These are phyloP conservation scores for Meira nashicola DNA, from an alignment of 1,284 basidiomycete genomes.

Conservation along the genomic window DNA sequence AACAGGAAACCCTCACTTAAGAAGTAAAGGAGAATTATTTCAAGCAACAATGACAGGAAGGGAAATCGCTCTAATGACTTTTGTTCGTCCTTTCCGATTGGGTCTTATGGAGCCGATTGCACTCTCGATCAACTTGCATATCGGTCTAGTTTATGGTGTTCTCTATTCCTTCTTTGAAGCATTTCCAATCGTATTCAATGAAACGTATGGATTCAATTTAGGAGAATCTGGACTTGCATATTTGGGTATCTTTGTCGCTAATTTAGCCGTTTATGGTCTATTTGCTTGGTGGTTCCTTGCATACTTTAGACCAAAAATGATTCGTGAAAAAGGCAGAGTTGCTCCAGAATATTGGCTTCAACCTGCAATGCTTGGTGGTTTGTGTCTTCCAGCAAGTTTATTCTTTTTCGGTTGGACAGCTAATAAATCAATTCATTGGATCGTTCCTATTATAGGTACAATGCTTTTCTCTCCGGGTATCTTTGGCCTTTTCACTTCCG, in stretches of 20 bases:
- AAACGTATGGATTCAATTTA: slow-evolving; percentile 39
- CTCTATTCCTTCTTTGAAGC: slow-evolving; percentile 31
- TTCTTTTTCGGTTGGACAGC: slow-evolving; percentile 45
- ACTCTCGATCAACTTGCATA: slow-evolving; percentile 28
- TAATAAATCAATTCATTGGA: slow-evolving; percentile 34
- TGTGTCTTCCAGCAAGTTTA: slow-evolving; percentile 58
- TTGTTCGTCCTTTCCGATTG: slow-evolving; percentile 41
- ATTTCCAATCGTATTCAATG: slow-evolving; percentile 35
- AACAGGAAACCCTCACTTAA: slow-evolving; percentile 52
- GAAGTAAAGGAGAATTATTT: slow-evolving; percentile 50
- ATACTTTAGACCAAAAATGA: slow-evolving; percentile 9
- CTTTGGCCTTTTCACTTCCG: slow-evolving; percentile 36
- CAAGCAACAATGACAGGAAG: slow-evolving; percentile 22
- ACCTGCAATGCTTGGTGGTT: slow-evolving; percentile 25
- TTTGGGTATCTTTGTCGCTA: slow-evolving; percentile 33
- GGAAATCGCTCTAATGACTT: slow-evolving; percentile 31
- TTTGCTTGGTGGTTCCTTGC: background rate
- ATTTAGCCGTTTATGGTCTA: slow-evolving; percentile 24
- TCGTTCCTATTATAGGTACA: slow-evolving; percentile 31
- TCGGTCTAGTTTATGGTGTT: slow-evolving; percentile 34
- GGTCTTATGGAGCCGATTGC: slow-evolving; percentile 27
- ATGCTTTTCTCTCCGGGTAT: slow-evolving; percentile 27
- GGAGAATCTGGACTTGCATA: slow-evolving; percentile 34
- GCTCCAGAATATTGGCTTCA: slow-evolving; percentile 36
- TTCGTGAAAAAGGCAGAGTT: slow-evolving; percentile 22